A percentile compares a stretch with the other conserved stretches of the same genome.
Conservation (phyloP, 176 grass and related monocot species). For the Eleusine indica region DNA sequence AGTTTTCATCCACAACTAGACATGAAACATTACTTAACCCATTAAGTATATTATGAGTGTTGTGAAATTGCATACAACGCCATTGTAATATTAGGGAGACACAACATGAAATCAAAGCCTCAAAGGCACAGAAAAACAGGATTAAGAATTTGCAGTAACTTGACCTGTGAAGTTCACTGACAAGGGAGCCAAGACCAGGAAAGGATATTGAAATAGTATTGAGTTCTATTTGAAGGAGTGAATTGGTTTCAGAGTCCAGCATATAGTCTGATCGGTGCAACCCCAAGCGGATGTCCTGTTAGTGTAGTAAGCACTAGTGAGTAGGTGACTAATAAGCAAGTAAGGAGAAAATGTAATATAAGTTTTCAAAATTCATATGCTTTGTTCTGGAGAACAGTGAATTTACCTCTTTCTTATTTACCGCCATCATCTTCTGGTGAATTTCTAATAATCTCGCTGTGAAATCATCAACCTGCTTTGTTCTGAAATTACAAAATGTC, state of each 20-base stretch:
- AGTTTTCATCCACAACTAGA: slow-evolving; percentile 10
- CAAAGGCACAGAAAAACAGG: not conserved
- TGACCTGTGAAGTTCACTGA: slow-evolving; percentile 93
- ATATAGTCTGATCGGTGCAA: slow-evolving; percentile 99
- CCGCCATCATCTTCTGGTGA: slow-evolving; percentile 72
- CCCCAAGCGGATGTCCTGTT: slow-evolving; percentile 89
- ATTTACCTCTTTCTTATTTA: slow-evolving; percentile 81
- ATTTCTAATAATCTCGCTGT: slow-evolving; percentile 85
- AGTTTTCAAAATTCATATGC: slow-evolving; percentile 1
- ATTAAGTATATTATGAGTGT: not conserved
- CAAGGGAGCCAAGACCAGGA: slow-evolving; percentile 82
- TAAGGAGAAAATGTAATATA: not conserved
- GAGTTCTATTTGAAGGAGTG: slow-evolving; percentile 91
- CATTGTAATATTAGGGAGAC: not conserved
- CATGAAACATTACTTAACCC: not conserved
- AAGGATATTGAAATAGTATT: slow-evolving; percentile 96
- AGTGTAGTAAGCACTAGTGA: slow-evolving; percentile 33
- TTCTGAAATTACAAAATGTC: slow-evolving; percentile 53
- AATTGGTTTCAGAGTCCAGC: slow-evolving; percentile 89
- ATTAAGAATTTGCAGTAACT: not conserved
- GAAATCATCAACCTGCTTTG: slow-evolving; percentile 86
- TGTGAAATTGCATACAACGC: not conserved
- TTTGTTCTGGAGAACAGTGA: not conserved
- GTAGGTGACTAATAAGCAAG: slow-evolving; percentile 4
- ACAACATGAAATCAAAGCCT: not conserved